These are phyloP conservation scores for Russula foetens DNA, from an alignment of 768 basidiomycete genomes.

Conservation along the genomic window DNA sequence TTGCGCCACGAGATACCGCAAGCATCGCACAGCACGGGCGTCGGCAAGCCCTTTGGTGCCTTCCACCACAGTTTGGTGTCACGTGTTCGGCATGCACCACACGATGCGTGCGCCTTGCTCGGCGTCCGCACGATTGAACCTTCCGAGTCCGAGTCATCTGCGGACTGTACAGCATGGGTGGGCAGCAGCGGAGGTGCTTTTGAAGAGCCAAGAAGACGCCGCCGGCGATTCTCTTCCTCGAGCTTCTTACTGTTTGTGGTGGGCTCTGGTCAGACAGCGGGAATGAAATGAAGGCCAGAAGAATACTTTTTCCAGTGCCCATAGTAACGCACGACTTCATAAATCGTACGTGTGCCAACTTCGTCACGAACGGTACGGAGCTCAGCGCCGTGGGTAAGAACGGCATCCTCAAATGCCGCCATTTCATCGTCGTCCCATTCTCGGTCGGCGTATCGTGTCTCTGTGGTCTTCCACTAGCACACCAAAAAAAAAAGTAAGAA, in stretches of 20 bases:
- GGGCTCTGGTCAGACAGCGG: background rate
- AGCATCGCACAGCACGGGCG: constrained; percentile 70
- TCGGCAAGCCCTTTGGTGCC: constrained; percentile 78
- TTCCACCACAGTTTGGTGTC: constrained; percentile 86
- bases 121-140: constrained; percentile 59
- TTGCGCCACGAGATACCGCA: constrained; percentile 90
- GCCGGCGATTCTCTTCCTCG: constrained; percentile 50
- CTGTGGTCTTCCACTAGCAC: constrained; percentile 63
- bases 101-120: constrained; percentile 47
- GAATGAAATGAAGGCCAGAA: background rate
- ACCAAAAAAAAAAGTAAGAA: constrained; percentile 9
- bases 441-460: constrained; percentile 58
- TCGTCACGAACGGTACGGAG: constrained; percentile 72
- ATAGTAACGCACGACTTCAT: constrained; percentile 78
- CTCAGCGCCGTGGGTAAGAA: constrained; percentile 66
- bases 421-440: constrained; percentile 66
- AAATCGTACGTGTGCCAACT: constrained; percentile 56
- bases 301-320: constrained; percentile 79
- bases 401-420: constrained; percentile 69
- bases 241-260: constrained; percentile 44
- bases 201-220: constrained; percentile 6
- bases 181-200: background rate
- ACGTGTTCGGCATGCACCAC: constrained; percentile 79
- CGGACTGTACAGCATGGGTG: background rate
- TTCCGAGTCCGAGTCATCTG: constrained; percentile 53